A percentile compares a stretch with the other conserved stretches of the same genome.
Conservation (phyloP, 192 early-diverging fungal genomes). For the Cetraspora pellucida region DNA sequence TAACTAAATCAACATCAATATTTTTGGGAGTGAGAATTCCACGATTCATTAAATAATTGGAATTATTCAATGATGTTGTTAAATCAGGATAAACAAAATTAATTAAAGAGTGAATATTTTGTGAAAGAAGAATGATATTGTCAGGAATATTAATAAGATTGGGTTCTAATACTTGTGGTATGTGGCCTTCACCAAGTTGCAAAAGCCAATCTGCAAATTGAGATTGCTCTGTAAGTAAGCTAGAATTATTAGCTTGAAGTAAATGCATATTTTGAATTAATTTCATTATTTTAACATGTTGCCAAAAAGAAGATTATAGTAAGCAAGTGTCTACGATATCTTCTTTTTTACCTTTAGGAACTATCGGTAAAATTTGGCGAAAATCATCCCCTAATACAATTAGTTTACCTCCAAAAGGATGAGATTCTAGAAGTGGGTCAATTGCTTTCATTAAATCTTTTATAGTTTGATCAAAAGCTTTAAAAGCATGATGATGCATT, state of each 20-base stretch:
- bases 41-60: no score
- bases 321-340: no score
- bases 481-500: not conserved
- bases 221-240: not conserved
- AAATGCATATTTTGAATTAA: no score
- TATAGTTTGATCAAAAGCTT: no score
- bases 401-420: no score
- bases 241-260: not conserved
- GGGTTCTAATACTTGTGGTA: not conserved
- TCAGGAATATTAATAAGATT: not conserved
- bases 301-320: no score
- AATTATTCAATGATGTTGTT: not conserved
- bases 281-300: no score
- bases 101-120: conserved; percentile 6
- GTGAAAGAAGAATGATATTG: conserved; percentile 2
- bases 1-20: conserved; percentile 32
- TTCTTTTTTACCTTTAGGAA: no score
- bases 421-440: no score
- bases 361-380: no score
- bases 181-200: not conserved
- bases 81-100: conserved; percentile 28
- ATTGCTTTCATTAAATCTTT: no score
- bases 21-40: conserved; percentile 35
- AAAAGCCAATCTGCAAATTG: conserved; percentile 31
- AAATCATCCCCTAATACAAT: no score